Evolutionary conservation across 1,284 basidiomycete genomes (phyloP), one percentile per base, ranked within the genome.

Genomic region (Coriolopsis trogii): DNA sequence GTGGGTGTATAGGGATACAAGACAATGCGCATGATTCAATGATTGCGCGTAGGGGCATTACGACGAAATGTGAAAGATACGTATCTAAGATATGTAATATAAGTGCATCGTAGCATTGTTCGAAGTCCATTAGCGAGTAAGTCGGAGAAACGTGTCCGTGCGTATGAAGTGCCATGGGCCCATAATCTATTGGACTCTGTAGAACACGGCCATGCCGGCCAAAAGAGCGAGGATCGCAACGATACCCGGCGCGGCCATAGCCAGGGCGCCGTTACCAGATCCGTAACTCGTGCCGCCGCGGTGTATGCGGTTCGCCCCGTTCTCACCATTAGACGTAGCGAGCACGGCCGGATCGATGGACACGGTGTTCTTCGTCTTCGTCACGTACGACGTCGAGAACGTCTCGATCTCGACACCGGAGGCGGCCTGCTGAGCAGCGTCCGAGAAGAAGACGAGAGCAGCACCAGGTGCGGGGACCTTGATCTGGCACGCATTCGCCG

Each of bases 381-480:
- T 80, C 37, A 68, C 37, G 8, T 67, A 68, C 3, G 78, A 79
- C 6, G 85, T 89, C 12, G 78, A 58, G 62, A 81, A 89, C 13
- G 84, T 86, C 47, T 67, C 60, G 56, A 64, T 0, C 68, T 67
- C 0, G 71, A 66, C 0, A 71, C 68, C 30, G 75, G 71, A 0
- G 60, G 60, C 49, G 76, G 60, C 1, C 76, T 73, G 4, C 66
- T 64, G 36, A 74, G 50, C 50, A 5, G 24, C 39, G 10, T 46
- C 40, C 67, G 15, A 71, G 74, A 39, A 91, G 72, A 53, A 53
- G 20, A 91, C 86, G 41, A 92, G 72, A 0, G 86, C 88, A 42
- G 82, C 79, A 6, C 79, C 79, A 0, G 89, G 89, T 0, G 87
- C 88, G 8, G 80, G 79, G 16, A 91, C 82, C 1, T 70, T 73